These are phyloP conservation scores for Heterobasidion occidentale DNA, from an alignment of 1,284 basidiomycete species.

Conservation along the genomic window DNA sequence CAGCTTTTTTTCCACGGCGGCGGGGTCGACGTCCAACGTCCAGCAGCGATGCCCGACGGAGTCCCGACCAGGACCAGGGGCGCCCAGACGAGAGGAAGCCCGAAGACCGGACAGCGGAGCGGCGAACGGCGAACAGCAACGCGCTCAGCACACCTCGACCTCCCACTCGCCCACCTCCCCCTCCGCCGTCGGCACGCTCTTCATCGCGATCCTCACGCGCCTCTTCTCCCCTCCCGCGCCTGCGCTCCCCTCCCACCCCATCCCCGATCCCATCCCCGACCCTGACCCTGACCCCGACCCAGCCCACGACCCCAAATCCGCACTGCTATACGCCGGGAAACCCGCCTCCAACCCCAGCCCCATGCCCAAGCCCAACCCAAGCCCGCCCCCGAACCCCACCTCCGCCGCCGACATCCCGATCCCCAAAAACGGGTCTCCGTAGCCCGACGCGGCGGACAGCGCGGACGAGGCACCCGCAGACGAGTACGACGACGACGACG, in stretches of 20 bases:
- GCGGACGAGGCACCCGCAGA: slow-evolving; percentile 7
- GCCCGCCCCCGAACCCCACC: slow-evolving; percentile 28
- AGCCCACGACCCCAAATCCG: slow-evolving; percentile 13
- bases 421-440: slow-evolving; percentile 47
- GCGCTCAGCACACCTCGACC: slow-evolving; percentile 52
- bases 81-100: no score
- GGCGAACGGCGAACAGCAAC: background rate
- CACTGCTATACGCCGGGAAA: slow-evolving; percentile 23
- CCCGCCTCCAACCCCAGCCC: slow-evolving; percentile 23
- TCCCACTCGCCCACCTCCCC: slow-evolving; percentile 68
- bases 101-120: no score
- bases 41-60: no score
- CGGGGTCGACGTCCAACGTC: no score
- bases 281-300: no score
- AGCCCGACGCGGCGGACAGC: slow-evolving; percentile 12
- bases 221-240: slow-evolving; percentile 24
- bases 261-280: no score
- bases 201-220: slow-evolving; percentile 56
- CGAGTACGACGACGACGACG: background rate
- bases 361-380: slow-evolving; percentile 15
- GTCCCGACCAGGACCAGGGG: no score
- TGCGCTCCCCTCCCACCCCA: slow-evolving; percentile 17
- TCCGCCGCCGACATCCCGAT: slow-evolving; percentile 31
- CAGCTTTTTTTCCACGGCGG: no score
- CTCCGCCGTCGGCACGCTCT: slow-evolving; percentile 49